Evolutionary conservation across 2,329 filamentous ascomycete genomes (phyloP).

Genomic region (Alternaria tenuissima): DNA sequence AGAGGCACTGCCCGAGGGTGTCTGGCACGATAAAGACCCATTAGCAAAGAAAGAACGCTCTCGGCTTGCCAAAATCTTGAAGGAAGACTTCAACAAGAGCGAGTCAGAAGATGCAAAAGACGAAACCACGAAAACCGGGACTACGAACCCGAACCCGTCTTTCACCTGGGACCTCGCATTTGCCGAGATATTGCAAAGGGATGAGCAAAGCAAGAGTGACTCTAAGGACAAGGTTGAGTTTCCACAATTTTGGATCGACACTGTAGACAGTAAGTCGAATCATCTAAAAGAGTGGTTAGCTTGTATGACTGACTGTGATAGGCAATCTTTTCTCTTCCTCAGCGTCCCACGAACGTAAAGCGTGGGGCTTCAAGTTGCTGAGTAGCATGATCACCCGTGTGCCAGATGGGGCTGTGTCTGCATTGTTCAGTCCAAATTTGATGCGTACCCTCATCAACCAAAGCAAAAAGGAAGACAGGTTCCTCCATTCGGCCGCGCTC

Average conservation of each 20-base stretch:
- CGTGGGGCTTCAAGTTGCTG: constrained; percentile 89
- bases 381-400: constrained; percentile 72
- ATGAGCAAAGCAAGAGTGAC: constrained; percentile 35
- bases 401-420: constrained; percentile 59
- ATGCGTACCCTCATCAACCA: constrained; percentile 62
- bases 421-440: constrained; percentile 83
- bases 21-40: constrained; percentile 79
- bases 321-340: constrained; percentile 83
- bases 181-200: constrained; percentile 42
- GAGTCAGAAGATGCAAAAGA: constrained; percentile 55
- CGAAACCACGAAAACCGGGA: constrained; percentile 68
- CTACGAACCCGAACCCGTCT: constrained; percentile 81
- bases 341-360: constrained; percentile 88
- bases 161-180: constrained; percentile 89
- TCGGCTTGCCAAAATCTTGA: constrained; percentile 78
- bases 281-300: background rate
- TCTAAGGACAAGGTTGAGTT: constrained; percentile 61
- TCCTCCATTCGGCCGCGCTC: constrained; percentile 72
- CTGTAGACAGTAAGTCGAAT: constrained; percentile 78
- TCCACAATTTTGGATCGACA: constrained; percentile 82
- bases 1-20: constrained; percentile 70
- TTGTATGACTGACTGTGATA: constrained; percentile 48
- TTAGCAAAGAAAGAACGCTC: constrained; percentile 72
- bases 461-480: constrained; percentile 45
- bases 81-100: constrained; percentile 71